Evolutionary conservation across 805 yeast genomes (phyloP).

Genomic region (Ogataea nonfermentans): DNA sequence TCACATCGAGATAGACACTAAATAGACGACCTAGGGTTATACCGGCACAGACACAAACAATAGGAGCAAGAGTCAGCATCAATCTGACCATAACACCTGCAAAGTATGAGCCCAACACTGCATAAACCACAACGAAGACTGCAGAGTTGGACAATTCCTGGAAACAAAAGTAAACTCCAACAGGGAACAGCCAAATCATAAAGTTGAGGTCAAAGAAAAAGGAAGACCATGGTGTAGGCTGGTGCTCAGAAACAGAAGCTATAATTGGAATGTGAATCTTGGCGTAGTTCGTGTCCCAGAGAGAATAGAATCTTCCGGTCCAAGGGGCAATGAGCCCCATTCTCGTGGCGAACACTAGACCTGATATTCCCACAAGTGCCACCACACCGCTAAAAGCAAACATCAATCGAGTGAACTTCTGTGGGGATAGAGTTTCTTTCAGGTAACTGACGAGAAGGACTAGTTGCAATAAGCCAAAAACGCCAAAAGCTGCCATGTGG

Average conservation of each 20-base stretch:
- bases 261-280: slow-evolving; percentile 97
- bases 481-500: slow-evolving; percentile 98
- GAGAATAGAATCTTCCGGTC: slow-evolving; percentile 98
- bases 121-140: slow-evolving; percentile 85
- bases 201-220: slow-evolving; percentile 92
- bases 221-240: slow-evolving; percentile 99
- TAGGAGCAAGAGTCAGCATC: slow-evolving; percentile 95
- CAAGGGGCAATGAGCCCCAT: slow-evolving; percentile 97
- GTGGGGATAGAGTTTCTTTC: slow-evolving; percentile 65
- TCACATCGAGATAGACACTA: slow-evolving; percentile 74
- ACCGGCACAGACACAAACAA: slow-evolving; percentile 91
- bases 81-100: slow-evolving; percentile 99
- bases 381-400: slow-evolving; percentile 56
- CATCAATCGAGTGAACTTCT: slow-evolving; percentile 70
- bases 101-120: slow-evolving; percentile 92
- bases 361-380: slow-evolving; percentile 62
- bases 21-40: slow-evolving; percentile 82
- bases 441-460: slow-evolving; percentile 84
- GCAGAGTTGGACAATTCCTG: slow-evolving; percentile 90
- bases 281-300: slow-evolving; percentile 98
- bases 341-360: slow-evolving; percentile 76
- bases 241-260: slow-evolving; percentile 98
- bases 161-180: slow-evolving; percentile 88
- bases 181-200: slow-evolving; percentile 98
- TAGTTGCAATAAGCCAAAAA: slow-evolving; percentile 90